phyloP scores from a whole-genome alignment of 2,329 filamentous ascomycete species.

The Aspergillus pseudonomiae region DNA sequence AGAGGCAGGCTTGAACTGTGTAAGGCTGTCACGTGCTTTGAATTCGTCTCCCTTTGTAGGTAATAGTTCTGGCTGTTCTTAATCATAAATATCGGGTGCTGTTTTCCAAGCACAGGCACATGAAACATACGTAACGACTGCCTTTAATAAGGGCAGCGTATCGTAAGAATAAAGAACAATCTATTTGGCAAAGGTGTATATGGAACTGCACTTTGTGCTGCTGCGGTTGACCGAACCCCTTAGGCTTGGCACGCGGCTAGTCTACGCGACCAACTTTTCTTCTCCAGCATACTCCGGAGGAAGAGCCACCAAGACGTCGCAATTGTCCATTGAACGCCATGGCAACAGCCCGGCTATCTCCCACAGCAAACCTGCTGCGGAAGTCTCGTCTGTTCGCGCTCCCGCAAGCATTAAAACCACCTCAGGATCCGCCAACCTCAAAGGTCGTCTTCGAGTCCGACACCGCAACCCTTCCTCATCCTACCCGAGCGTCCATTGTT shows the following conservation, averaged over 20 bases:
- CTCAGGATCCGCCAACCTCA: slow-evolving; percentile 55
- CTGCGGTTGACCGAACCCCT: slow-evolving; percentile 27
- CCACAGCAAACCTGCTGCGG: slow-evolving; percentile 72
- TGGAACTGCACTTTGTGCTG: slow-evolving; percentile 22
- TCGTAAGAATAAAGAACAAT: too few species aligned
- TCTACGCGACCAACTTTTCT: slow-evolving; percentile 38
- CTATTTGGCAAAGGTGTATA: not conserved
- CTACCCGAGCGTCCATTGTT: slow-evolving; percentile 80
- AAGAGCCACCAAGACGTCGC: slow-evolving; percentile 20
- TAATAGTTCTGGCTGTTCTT: not conserved
- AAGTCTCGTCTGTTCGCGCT: slow-evolving; percentile 88
- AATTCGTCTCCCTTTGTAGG: not conserved
- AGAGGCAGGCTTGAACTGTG: not conserved
- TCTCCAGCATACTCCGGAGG: slow-evolving; percentile 17
- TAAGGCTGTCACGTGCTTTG: not conserved
- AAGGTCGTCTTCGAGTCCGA: slow-evolving; percentile 59
- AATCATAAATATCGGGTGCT: not conserved
- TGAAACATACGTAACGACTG: too few species aligned
- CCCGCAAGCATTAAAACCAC: slow-evolving; percentile 71
- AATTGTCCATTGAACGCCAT: slow-evolving; percentile 38
- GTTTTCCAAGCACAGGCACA: not conserved
- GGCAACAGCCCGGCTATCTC: slow-evolving; percentile 55
- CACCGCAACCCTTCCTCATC: slow-evolving; percentile 74
- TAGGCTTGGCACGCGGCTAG: slow-evolving; percentile 25
- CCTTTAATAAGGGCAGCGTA: too few species aligned